phyloP scores from a whole-genome alignment of 2,329 filamentous ascomycete species.

The Talaromyces sp. region DNA sequence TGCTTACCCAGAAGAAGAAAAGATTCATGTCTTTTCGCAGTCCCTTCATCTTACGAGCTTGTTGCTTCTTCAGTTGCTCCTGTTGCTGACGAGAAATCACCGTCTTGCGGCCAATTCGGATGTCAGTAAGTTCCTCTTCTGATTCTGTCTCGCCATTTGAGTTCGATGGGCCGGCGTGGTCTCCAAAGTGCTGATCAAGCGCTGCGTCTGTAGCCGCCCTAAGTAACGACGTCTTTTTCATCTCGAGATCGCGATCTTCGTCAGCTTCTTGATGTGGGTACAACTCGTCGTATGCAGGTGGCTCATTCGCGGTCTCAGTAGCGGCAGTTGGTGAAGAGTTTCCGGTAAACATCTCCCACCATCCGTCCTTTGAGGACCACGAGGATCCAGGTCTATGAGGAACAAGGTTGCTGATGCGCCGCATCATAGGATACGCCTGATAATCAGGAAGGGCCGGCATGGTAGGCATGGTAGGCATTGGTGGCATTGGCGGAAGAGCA shows the following conservation, averaged over 20 bases:
- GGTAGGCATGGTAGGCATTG: slow-evolving; percentile 52
- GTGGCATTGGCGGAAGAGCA: slow-evolving; percentile 59
- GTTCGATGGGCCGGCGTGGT: slow-evolving; percentile 27
- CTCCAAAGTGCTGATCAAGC: slow-evolving; percentile 45
- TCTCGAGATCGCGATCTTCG: slow-evolving; percentile 33
- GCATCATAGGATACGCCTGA: slow-evolving; percentile 68
- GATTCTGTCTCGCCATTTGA: slow-evolving; percentile 13
- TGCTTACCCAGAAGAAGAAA: slow-evolving; percentile 54
- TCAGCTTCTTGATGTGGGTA: slow-evolving; percentile 53
- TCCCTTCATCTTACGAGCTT: slow-evolving; percentile 48
- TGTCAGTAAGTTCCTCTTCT: slow-evolving; percentile 35
- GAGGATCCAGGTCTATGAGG: slow-evolving; percentile 60
- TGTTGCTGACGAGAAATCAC: slow-evolving; percentile 44
- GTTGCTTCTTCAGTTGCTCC: slow-evolving; percentile 45
- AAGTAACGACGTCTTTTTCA: slow-evolving; percentile 44
- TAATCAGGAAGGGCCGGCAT: slow-evolving; percentile 61
- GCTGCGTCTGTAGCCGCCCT: slow-evolving; percentile 44
- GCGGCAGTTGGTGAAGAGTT: slow-evolving; percentile 42
- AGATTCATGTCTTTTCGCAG: slow-evolving; percentile 50
- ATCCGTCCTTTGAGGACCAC: slow-evolving; percentile 45
- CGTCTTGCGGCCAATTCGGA: slow-evolving; percentile 42
- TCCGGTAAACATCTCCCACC: slow-evolving; percentile 65
- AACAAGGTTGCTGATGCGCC: slow-evolving; percentile 68
- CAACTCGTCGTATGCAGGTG: slow-evolving; percentile 76
- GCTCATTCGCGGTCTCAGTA: slow-evolving; percentile 51